A percentile compares a stretch with the other conserved stretches of the same genome.
Conservation (phyloP, 2,329 filamentous ascomycete species). For the Claviceps sp. region DNA sequence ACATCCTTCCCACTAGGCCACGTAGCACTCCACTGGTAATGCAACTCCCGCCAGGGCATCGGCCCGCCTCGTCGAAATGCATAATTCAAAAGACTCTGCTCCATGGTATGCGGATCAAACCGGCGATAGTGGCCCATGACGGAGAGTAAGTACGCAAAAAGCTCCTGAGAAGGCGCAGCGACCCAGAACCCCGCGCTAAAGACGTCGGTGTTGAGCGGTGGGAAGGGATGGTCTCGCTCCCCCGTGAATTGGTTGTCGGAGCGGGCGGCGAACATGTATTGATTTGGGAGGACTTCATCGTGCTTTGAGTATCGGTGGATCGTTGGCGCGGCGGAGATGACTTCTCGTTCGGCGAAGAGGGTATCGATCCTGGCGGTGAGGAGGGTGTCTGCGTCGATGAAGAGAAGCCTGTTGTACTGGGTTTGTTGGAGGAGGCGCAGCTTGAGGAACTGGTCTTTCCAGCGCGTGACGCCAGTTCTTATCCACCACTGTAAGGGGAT, state of each 20-base stretch:
- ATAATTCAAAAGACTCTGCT: slow-evolving; percentile 31
- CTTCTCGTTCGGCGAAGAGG: neutral
- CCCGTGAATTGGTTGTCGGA: slow-evolving; percentile 19
- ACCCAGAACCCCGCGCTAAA: slow-evolving; percentile 30
- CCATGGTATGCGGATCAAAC: slow-evolving; percentile 25
- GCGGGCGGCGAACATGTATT: slow-evolving; percentile 20
- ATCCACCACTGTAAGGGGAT: slow-evolving; percentile 19
- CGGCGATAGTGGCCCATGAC: slow-evolving; percentile 20
- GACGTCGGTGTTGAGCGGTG: slow-evolving; percentile 16
- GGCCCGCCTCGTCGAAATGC: slow-evolving; percentile 24
- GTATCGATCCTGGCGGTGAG: slow-evolving; percentile 21
- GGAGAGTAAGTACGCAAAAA: slow-evolving; percentile 25
- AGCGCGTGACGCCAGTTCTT: slow-evolving; percentile 21
- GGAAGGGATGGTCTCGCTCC: slow-evolving; percentile 21
- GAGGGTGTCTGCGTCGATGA: slow-evolving; percentile 29
- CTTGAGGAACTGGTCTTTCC: slow-evolving; percentile 30
- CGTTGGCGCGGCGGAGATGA: neutral
- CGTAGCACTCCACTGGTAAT: slow-evolving; percentile 26
- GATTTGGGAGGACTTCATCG: slow-evolving; percentile 17
- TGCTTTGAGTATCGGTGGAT: slow-evolving; percentile 20
- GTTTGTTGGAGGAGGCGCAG: slow-evolving; percentile 27
- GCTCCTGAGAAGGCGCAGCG: slow-evolving; percentile 20
- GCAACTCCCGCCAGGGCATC: slow-evolving; percentile 28
- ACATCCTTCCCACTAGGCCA: slow-evolving; percentile 22
- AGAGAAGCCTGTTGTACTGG: slow-evolving; percentile 27